These are phyloP conservation scores for Russula griseocarnosa DNA, from an alignment of 768 basidiomycete genomes.

Conservation along the genomic window DNA sequence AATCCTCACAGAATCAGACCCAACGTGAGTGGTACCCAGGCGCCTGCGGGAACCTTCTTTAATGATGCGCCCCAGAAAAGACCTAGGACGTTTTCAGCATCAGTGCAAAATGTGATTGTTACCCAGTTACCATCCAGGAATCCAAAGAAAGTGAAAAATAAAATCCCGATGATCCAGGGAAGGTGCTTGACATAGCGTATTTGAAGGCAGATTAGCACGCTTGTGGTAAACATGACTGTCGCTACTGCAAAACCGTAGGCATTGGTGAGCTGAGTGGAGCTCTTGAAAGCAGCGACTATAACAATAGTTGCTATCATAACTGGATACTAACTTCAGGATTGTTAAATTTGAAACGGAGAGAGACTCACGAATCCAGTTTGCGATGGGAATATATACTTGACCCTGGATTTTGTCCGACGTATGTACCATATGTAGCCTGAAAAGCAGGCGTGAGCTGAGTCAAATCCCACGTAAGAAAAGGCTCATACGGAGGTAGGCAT, in stretches of 20 bases:
- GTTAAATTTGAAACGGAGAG: neutral
- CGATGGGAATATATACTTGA: slow-evolving; percentile 61
- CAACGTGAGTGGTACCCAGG: slow-evolving; percentile 63
- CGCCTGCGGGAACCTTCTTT: slow-evolving; percentile 59
- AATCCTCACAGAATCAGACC: slow-evolving; percentile 46
- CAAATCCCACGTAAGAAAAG: neutral
- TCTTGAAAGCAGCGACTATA: slow-evolving; percentile 55
- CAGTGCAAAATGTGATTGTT: neutral
- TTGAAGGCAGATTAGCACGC: slow-evolving; percentile 51
- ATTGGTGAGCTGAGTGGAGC: slow-evolving; percentile 51
- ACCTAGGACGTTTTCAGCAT: slow-evolving; percentile 27
- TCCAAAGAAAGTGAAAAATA: slow-evolving; percentile 52
- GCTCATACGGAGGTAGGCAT: slow-evolving; percentile 46
- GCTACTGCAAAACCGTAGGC: slow-evolving; percentile 62
- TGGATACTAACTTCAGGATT: neutral
- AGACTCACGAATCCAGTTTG: slow-evolving; percentile 50
- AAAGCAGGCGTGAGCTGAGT: neutral
- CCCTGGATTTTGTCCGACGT: slow-evolving; percentile 60
- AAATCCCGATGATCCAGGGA: slow-evolving; percentile 42
- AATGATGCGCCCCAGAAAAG: slow-evolving; percentile 64
- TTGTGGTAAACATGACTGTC: slow-evolving; percentile 62
- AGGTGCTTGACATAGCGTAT: slow-evolving; percentile 53
- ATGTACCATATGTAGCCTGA: slow-evolving; percentile 48
- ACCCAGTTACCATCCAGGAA: slow-evolving; percentile 52
- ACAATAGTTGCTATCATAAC: slow-evolving; percentile 52